These are phyloP conservation scores for Phaeosphaeriaceae sp. DNA, from an alignment of 2,329 filamentous ascomycete species.

Conservation along the genomic window DNA sequence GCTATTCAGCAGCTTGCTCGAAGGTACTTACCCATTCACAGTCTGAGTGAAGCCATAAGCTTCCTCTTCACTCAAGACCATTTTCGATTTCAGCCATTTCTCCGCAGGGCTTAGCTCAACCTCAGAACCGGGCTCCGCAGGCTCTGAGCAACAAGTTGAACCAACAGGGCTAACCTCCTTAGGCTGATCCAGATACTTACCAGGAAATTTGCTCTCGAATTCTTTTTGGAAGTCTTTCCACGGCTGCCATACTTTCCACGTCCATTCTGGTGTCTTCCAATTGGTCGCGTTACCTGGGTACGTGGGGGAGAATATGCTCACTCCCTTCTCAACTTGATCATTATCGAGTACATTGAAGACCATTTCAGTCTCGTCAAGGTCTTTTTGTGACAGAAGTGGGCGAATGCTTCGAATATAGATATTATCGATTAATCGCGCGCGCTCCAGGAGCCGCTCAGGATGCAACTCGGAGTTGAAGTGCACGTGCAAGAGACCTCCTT, in stretches of 20 bases:
- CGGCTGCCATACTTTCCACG: conserved; percentile 50
- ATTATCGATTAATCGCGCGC: conserved; percentile 56
- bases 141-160: conserved; percentile 22
- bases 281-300: conserved; percentile 52
- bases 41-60: conserved; percentile 60
- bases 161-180: conserved; percentile 5
- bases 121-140: conserved; percentile 17
- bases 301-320: conserved; percentile 56
- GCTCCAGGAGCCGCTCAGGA: conserved; percentile 66
- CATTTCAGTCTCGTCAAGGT: conserved; percentile 64
- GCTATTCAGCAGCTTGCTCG: not conserved
- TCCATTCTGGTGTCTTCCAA: conserved; percentile 24
- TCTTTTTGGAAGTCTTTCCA: conserved; percentile 53
- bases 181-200: conserved; percentile 14
- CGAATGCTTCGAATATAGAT: conserved; percentile 74
- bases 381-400: conserved; percentile 52
- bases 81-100: conserved; percentile 67
- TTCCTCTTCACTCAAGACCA: conserved; percentile 68
- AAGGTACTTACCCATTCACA: conserved; percentile 59
- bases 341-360: conserved; percentile 63
- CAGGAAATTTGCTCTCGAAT: conserved; percentile 46
- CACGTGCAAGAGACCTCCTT: conserved; percentile 75
- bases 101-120: conserved; percentile 39
- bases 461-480: conserved; percentile 79
- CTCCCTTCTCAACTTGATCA: conserved; percentile 27